A percentile compares a stretch with the other conserved stretches of the same genome.
Conservation (phyloP, 73 alveolate genomes). For the Paraurostyla sp. region DNA sequence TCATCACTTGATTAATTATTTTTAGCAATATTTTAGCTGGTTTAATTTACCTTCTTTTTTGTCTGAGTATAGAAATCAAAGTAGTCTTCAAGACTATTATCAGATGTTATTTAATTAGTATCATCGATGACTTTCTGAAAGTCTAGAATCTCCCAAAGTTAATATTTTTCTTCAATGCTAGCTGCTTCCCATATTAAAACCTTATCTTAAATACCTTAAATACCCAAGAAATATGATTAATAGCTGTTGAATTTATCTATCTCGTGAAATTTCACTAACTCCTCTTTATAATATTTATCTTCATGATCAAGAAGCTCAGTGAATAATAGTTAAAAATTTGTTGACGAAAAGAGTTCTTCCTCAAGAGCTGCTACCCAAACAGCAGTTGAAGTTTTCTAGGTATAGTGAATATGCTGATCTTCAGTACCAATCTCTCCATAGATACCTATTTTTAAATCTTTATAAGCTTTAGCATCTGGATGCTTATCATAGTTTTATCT, state of each 20-base stretch:
- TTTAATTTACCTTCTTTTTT: not conserved
- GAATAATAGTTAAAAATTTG: slow-evolving; percentile 12
- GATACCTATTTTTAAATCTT: slow-evolving; percentile 11
- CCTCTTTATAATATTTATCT: slow-evolving; percentile 5
- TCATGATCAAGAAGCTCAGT: slow-evolving; percentile 16
- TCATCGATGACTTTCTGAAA: slow-evolving; percentile 2
- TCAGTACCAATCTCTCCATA: not conserved
- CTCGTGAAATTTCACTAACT: not conserved
- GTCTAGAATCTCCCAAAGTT: slow-evolving; percentile 46
- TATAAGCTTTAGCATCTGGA: not conserved
- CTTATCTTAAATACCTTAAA: not conserved
- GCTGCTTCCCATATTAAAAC: slow-evolving; percentile 23
- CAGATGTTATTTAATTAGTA: not conserved
- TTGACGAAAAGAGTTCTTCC: not conserved
- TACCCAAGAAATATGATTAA: slow-evolving; percentile 1
- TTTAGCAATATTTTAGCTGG: no score
- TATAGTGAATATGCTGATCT: not conserved
- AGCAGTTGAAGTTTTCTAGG: not conserved
- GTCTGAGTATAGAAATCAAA: not conserved
- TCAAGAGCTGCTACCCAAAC: slow-evolving; percentile 33
- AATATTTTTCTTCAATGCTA: not conserved
- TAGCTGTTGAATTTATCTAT: not conserved
- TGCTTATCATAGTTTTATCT: not conserved
- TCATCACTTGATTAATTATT: no score
- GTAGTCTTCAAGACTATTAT: slow-evolving; percentile 2